Evolutionary conservation across 2,329 filamentous ascomycete genomes (phyloP).

Genomic region (Curvularia lunata): DNA sequence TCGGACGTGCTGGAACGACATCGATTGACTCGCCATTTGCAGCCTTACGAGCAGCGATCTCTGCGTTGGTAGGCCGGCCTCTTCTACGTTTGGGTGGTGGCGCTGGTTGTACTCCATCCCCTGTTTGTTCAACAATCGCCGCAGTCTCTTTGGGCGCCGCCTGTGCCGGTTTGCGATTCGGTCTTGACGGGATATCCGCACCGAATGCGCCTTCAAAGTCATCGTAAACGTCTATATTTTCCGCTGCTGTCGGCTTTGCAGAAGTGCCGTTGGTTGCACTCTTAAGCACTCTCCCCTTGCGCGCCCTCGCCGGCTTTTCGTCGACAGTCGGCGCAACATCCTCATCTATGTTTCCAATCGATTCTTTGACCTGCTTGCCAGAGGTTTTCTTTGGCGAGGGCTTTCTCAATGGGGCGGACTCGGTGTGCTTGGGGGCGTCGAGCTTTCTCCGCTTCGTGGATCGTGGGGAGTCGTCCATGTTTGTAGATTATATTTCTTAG

Average conservation of each 20-base stretch:
- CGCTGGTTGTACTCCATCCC: constrained; percentile 23
- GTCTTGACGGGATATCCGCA: constrained; percentile 22
- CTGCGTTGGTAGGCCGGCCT: constrained; percentile 23
- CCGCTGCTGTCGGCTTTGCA: constrained; percentile 13
- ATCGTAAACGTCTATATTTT: constrained; percentile 50
- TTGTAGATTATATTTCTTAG: neutral
- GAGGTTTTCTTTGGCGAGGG: constrained; percentile 30
- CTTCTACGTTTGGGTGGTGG: constrained; percentile 30
- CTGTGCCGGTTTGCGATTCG: constrained; percentile 10
- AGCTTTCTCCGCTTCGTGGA: constrained; percentile 48
- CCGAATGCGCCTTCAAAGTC: constrained; percentile 53
- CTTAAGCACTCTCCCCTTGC: constrained; percentile 15
- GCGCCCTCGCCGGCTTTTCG: constrained; percentile 17
- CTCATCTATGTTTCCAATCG: constrained; percentile 23
- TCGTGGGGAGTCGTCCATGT: constrained; percentile 46
- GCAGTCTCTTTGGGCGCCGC: constrained; percentile 19
- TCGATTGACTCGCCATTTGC: constrained; percentile 14
- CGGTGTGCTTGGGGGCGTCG: constrained; percentile 35
- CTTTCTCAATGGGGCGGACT: constrained; percentile 29
- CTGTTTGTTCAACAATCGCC: constrained; percentile 6
- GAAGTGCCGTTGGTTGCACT: constrained; percentile 19
- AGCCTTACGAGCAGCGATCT: constrained; percentile 22
- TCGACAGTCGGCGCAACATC: constrained; percentile 13
- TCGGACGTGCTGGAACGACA: constrained; percentile 19
- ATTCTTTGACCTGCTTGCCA: constrained; percentile 27